Conservation (phyloP, 805 yeast genomes). For the Candida gorgasii region DNA sequence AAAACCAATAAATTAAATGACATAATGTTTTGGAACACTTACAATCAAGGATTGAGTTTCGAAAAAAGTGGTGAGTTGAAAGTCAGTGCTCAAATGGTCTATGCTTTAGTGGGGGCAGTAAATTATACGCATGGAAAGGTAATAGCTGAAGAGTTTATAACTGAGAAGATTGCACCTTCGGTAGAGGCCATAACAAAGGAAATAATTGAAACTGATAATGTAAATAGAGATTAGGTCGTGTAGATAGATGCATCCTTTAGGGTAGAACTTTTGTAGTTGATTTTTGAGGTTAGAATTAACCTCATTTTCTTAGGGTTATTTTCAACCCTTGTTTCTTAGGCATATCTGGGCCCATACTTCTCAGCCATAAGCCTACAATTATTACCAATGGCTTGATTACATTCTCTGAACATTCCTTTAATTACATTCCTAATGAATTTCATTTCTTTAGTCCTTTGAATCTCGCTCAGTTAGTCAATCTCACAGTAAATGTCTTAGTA, state of each 20-base stretch:
- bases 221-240: slow-evolving; percentile 1
- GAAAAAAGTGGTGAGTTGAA: slow-evolving; percentile 56
- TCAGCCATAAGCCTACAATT: too few species aligned
- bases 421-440: too few species aligned
- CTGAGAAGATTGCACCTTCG: slow-evolving; percentile 47
- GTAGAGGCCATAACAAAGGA: slow-evolving; percentile 37
- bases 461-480: too few species aligned
- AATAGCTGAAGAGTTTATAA: slow-evolving; percentile 59
- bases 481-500: too few species aligned
- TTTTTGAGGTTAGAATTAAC: too few species aligned
- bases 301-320: too few species aligned
- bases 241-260: slow-evolving; percentile 43
- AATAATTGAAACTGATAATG: slow-evolving; percentile 21
- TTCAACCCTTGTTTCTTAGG: too few species aligned
- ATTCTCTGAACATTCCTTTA: too few species aligned
- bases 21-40: slow-evolving; percentile 67
- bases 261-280: neutral
- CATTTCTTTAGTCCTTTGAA: too few species aligned
- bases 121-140: slow-evolving; percentile 59
- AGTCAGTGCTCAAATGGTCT: slow-evolving; percentile 54
- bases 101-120: slow-evolving; percentile 70
- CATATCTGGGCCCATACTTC: too few species aligned
- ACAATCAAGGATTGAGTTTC: slow-evolving; percentile 47
- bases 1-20: slow-evolving; percentile 47
- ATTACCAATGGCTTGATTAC: too few species aligned